Conservation (phyloP, 2,329 filamentous ascomycete genomes). For the Cercospora berteroae region DNA sequence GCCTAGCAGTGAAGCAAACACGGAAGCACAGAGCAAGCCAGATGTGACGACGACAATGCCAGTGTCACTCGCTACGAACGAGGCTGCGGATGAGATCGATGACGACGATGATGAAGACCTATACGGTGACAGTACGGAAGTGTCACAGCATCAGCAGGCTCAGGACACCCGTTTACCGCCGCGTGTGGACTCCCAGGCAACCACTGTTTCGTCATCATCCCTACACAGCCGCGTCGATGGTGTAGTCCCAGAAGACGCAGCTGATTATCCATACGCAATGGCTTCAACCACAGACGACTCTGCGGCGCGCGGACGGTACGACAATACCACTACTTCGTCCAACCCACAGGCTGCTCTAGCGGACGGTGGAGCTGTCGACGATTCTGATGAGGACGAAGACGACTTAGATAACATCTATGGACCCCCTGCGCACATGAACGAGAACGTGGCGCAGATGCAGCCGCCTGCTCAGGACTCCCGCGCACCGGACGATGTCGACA, state of each 20-base stretch:
- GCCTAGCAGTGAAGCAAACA: background rate
- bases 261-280: background rate
- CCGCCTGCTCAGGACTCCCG: background rate
- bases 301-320: background rate
- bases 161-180: background rate
- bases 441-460: background rate
- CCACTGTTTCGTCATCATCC: background rate
- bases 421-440: background rate
- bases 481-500: constrained; percentile 15
- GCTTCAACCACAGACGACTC: background rate
- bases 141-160: background rate
- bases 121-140: constrained; percentile 11
- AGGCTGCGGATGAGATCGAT: constrained; percentile 11
- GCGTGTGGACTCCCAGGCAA: constrained; percentile 5
- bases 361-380: background rate
- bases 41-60: background rate
- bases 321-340: background rate
- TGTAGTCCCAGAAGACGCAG: constrained; percentile 6
- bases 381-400: constrained; percentile 10
- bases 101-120: constrained; percentile 20
- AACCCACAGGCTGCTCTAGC: background rate
- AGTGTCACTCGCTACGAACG: background rate
- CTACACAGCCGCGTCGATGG: background rate
- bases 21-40: background rate
- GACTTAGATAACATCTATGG: constrained; percentile 17